Evolutionary conservation across 805 yeast species (phyloP), one percentile per base, ranked within the genome.

Genomic region (Clavispora vitiphila): DNA sequence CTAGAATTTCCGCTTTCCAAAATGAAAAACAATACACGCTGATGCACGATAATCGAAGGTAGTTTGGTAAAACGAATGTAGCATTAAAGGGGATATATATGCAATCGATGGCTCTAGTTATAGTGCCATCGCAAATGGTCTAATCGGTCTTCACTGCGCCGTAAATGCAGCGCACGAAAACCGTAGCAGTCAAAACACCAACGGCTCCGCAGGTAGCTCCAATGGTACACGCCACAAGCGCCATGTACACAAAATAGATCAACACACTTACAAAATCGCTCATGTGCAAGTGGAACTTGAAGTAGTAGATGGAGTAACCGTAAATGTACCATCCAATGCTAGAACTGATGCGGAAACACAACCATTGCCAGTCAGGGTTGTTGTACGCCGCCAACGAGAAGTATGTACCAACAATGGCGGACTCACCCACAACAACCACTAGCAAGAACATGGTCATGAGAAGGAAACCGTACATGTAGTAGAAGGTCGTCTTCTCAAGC

Each of bases 301-400:
- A 76, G 58, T 88, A 86, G 56, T 83, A 84, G 16, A 83, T 54
- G 5, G 91, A 76, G 58, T 85, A 87, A 8, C 70, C 60, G 49
- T 78, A 78, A 43, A 88, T 71, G 62, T 83, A 86, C 71, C 82
- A 70, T 23, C 88, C 87, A 37, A 86, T 75, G 43, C 90, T 79
- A 4, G 70, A 57, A 4, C 95, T 86, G 22, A 81, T 77, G 40
- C 78, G 60, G 60, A 86, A 87, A 10, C 88, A 70, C 50, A 81
- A 72, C 96, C 96, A 87, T 57, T 86, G 86, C 96, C 96, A 89
- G 50, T 72, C 65, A 38, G 77, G 76, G 55, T 77, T 75, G 38
- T 74, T 77, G 50, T 76, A 66, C 18, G 71, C 69, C 2, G 69
- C 58, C 53, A 87, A 68, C 34, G 83, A 72, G 34, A 83, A 56